These are phyloP conservation scores for barrel medic (Medicago truncatula) DNA, from an alignment of 306 rosid species.

Conservation along the genomic window DNA sequence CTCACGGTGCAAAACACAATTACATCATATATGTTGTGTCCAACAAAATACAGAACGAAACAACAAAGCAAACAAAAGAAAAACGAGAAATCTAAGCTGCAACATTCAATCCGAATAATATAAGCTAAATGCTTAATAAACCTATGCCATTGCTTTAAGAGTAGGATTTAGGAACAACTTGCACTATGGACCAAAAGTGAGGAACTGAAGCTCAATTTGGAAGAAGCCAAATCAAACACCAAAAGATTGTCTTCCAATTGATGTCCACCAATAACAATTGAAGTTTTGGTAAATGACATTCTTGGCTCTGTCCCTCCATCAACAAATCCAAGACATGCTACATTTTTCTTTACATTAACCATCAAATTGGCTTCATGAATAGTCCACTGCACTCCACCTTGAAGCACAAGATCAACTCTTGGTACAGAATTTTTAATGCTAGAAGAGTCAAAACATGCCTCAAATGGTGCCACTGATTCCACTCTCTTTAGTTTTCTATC, in stretches of 20 bases:
- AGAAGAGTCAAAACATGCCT: slow-evolving; percentile 15
- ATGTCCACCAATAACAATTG: slow-evolving; percentile 45
- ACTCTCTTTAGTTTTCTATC: slow-evolving; percentile 43
- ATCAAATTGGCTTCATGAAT: slow-evolving; percentile 45
- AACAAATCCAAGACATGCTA: slow-evolving; percentile 49
- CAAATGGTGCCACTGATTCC: slow-evolving; percentile 45
- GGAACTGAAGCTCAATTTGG: slow-evolving; percentile 47
- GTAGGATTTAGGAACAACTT: slow-evolving; percentile 20
- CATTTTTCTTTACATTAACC: slow-evolving; percentile 45
- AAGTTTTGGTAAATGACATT: slow-evolving; percentile 32
- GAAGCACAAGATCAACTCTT: slow-evolving; percentile 46
- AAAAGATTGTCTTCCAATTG: slow-evolving; percentile 44
- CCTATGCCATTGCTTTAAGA: neutral
- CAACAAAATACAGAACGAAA: too few relatives aligned
- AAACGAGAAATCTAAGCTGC: too few relatives aligned
- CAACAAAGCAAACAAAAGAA: too few relatives aligned
- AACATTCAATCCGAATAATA: too few relatives aligned
- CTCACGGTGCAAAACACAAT: too few relatives aligned
- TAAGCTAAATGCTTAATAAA: neutral
- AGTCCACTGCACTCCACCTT: slow-evolving; percentile 42
- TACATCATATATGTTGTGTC: too few relatives aligned
- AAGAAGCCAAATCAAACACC: slow-evolving; percentile 44
- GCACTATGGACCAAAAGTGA: slow-evolving; percentile 40
- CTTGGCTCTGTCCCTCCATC: slow-evolving; percentile 41
- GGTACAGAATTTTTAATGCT: slow-evolving; percentile 38